Evolutionary conservation across 345 rosid species (phyloP), one percentile per base, ranked within the genome.

Genomic region (Salix exigua): DNA sequence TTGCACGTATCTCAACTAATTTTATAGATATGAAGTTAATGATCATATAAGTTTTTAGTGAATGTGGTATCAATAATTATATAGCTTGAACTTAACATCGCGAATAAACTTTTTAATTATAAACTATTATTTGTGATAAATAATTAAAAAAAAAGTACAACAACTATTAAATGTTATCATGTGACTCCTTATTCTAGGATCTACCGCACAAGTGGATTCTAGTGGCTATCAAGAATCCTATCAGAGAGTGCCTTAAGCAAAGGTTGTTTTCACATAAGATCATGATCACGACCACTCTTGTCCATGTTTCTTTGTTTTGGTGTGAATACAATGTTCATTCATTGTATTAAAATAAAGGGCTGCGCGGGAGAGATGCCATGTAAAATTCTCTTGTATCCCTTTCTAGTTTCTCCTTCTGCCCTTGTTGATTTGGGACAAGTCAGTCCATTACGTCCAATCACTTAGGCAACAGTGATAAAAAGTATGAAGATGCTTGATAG

Each of bases 11-110:
- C 12, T 9, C 12, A 0, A 38, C 0, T 38, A 38, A 38, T 38
- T 9, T 0, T 2, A 2, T 0, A 1, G 0, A 0, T 0, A 0
- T 38, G 0, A 38, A 38, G 0, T 38, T 38, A 2, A 38, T 0
- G 0, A 38, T 0, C 0, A 38, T 33, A 5, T 33, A 33, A 33
- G 0, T 5, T 33, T 33, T 4, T 1, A 33, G 37, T 33, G 1
- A 30, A 30, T n/a, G n/a, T n/a, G n/a, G n/a, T 33, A 33, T 33
- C 1, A 33, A 0, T 6, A 33, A 0, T 0, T 0, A 33, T 33
- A 33, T 31, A 31, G 33, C 33, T 4, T 0, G 5, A 31, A 31
- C 5, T 31, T 31, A 31, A 31, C 0, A 31, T 31, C 33, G 0
- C 0, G 0, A 31, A 31, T 31, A 31, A 31, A 31, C 33, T 31